Base-by-base conservation (phyloP, 116 monocot species). In the Zostera marina region DNA sequence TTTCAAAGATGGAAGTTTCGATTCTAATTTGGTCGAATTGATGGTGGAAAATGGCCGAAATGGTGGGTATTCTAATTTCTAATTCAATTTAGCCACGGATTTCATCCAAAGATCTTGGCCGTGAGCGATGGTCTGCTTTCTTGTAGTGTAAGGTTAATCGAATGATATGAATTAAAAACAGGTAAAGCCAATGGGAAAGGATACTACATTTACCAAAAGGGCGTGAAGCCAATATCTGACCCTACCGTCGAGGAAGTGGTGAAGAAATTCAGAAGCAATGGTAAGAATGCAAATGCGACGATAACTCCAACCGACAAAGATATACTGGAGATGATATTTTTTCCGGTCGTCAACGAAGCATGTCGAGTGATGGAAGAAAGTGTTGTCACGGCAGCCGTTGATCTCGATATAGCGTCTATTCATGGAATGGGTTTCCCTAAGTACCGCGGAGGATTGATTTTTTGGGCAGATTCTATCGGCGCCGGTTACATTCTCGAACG, bases 111-210 rank as follows among this genome's bases (percentile, higher is more conserved):
- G n/a, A n/a, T n/a, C n/a, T n/a, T n/a, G n/a, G n/a, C n/a, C n/a
- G n/a, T n/a, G n/a, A n/a, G n/a, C n/a, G n/a, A n/a, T n/a, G n/a
- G n/a, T n/a, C n/a, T n/a, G n/a, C n/a, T n/a, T n/a, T n/a, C n/a
- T n/a, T n/a, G n/a, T n/a, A n/a, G n/a, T n/a, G n/a, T n/a, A n/a
- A n/a, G n/a, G n/a, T n/a, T n/a, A n/a, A n/a, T n/a, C n/a, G n/a
- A n/a, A n/a, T n/a, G n/a, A n/a, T n/a, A 32, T 32, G 32, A 32
- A 19, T 24, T 23, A 45, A 14, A 32, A 8, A 38, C 70, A 98
- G 90, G 96, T 10, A 90, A 98, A 67, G 60, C 14, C 48, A 98
- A 98, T 66, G 96, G 96, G 8, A 90, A 85, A 60, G 86, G 96
- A 1, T 98, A 72, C 61, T 98, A 98, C 68, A 73, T 83, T n/a